Evolutionary conservation across 805 yeast species (phyloP), one percentile per base, ranked within the genome.

Genomic region (Lachancea sp.): DNA sequence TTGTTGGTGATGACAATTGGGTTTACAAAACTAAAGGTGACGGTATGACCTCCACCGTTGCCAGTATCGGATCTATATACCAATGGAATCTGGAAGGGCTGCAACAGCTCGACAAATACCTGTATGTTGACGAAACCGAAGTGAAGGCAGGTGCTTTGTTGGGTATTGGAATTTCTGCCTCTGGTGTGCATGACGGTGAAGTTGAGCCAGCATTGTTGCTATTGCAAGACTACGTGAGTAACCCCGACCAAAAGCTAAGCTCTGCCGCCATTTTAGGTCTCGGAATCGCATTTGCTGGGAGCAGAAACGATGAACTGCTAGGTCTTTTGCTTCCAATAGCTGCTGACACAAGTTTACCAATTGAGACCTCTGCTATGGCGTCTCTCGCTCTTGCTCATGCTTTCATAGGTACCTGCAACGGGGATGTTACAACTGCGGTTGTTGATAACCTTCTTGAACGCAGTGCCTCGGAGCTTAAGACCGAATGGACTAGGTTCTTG

Each of bases 61-160:
- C 98, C 2, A 81, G 93, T 41, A 74, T 91, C 45, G 99, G 98
- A 46, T 74, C 95, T 5, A 75, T 93, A 51, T 81, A 82, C 62
- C 88, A 87, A 60, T 93, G 99, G 99, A 85, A 91, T 66, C 78
- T 81, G 56, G 91, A 85, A 54, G 98, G 97, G 51, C 75, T 93
- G 52, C 96, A 91, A 67, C 79, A 78, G 46, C 74, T 93, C 56
- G 98, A 93, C 67, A 86, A 85, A 65, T 90, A 84, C 64, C 71
- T 91, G 47, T 90, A 90, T 59, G 82, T 95, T 3, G 76, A 81
- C 15, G 95, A 89, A 56, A 82, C 80, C 47, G 91, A 87, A 59
- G 79, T 90, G 54, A 88, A 88, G 68, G 96, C 98, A 6, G 99
- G 99, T 67, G 96, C 99, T 4, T 73, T 93, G 47, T 74, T 93